Percentiles rank a stretch among this genome's conserved stretches.
phyloP scores from a whole-genome alignment of 768 basidiomycete species.

The Auricularia auricula-judae region DNA sequence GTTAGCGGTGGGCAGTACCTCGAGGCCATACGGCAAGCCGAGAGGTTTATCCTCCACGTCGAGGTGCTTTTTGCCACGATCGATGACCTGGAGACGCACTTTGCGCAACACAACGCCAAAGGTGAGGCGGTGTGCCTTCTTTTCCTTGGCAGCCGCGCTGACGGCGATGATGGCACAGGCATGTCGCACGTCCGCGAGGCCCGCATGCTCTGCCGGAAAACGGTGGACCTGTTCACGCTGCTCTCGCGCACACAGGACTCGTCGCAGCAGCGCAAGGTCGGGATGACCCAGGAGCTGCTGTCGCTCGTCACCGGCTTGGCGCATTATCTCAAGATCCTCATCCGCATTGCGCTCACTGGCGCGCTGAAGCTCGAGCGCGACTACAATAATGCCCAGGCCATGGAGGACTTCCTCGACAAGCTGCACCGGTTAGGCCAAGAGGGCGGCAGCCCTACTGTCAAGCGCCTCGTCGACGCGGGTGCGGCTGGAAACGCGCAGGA shows the following conservation, averaged over 20 bases:
- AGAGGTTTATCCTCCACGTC: conserved; percentile 96
- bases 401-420: conserved; percentile 85
- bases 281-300: conserved; percentile 93
- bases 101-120: conserved; percentile 66
- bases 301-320: conserved; percentile 98
- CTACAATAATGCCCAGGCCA: conserved; percentile 67
- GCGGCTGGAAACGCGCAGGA: conserved; percentile 26
- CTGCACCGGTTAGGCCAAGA: conserved; percentile 84
- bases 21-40: conserved; percentile 96
- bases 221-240: conserved; percentile 94
- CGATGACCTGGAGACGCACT: conserved; percentile 90
- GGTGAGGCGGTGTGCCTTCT: conserved; percentile 39
- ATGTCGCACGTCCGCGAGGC: conserved; percentile 99
- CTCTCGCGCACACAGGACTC: conserved; percentile 76
- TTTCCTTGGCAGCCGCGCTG: neutral
- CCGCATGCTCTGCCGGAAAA: conserved; percentile 96
- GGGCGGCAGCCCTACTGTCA: conserved; percentile 68
- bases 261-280: conserved; percentile 74
- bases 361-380: conserved; percentile 93
- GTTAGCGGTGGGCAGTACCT: conserved; percentile 95
- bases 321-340: conserved; percentile 98
- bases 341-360: conserved; percentile 92
- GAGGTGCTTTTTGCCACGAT: conserved; percentile 96
- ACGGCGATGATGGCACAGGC: conserved; percentile 34
- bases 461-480: conserved; percentile 62